Base-by-base conservation (phyloP, 208 protist species). In the Leishmania turanica region DNA sequence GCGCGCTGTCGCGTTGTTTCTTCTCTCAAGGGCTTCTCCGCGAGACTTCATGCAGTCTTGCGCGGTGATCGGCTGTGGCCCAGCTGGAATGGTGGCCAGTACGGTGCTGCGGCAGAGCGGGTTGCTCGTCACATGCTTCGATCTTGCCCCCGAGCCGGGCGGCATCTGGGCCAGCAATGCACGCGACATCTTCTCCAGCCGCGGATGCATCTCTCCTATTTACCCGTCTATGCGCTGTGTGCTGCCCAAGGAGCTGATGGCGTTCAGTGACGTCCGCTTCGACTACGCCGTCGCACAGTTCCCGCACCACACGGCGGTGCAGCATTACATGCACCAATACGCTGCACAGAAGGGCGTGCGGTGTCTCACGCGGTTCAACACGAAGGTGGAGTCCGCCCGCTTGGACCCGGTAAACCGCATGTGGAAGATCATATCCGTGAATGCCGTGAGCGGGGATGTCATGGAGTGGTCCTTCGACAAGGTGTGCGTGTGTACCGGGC, bases 351-450 rank as follows among this genome's bases (percentile, higher is more conserved):
- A 93, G 74, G 95, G 95, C 4, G 80, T 96, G 6, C 84, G 85
- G 17, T 87, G 83, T 31, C 79, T 96, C 68, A 95, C 92, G 54
- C 93, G 95, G 8, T 97, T 95, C 87, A 96, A 97, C 86, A 97
- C 95, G 24, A 97, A 97, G 66, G 92, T 97, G 34, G 90, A 96
- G 86, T 95, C 92, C 9, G 88, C 89, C 8, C 95, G 93, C 3
- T 91, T 84, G 56, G 89, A 95, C 51, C 68, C 69, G 8, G 62
- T 34, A 15, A 84, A 84, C 56, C 65, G 75, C 2, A 45, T 91
- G 72, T 98, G 95, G 93, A 93, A 93, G 79, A 42, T 98, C 17
- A 92, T 96, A 58, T 95, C 95, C 6, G 92, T 98, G n/a, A 98
- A 98, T 78, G 83, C 97, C 31, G 80, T 89, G 64, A 96, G 90